These are phyloP conservation scores for Sisymbrium irio DNA, from an alignment of 345 rosid genomes.

Conservation along the genomic window DNA sequence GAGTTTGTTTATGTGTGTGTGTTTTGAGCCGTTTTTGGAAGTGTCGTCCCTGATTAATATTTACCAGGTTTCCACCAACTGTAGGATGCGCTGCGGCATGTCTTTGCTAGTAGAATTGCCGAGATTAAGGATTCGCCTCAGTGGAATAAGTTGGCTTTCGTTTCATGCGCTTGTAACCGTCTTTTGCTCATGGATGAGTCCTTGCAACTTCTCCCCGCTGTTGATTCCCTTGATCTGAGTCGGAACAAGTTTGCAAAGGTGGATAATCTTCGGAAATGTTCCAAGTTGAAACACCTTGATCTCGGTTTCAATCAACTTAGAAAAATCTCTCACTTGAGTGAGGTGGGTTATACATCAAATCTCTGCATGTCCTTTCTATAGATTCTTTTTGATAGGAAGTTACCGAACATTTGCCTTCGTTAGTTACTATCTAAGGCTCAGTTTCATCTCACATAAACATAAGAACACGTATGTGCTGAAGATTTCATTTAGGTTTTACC, in stretches of 20 bases:
- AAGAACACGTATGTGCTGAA: not conserved
- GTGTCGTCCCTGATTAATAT: slow-evolving; percentile 10
- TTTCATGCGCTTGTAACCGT: slow-evolving; percentile 83
- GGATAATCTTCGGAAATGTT: slow-evolving; percentile 80
- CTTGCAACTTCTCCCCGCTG: slow-evolving; percentile 91
- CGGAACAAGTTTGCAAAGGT: slow-evolving; percentile 89
- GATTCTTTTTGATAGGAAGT: not conserved
- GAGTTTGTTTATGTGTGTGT: slow-evolving; percentile 2
- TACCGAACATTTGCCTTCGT: slow-evolving; percentile 3
- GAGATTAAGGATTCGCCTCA: slow-evolving; percentile 82
- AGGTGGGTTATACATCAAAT: slow-evolving; percentile 49
- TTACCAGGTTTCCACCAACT: slow-evolving; percentile 9
- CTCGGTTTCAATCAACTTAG: slow-evolving; percentile 91
- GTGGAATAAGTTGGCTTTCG: slow-evolving; percentile 84
- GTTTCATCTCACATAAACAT: slow-evolving; percentile 1
- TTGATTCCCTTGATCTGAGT: slow-evolving; percentile 95
- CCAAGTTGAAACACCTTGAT: slow-evolving; percentile 84
- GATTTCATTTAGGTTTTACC: slow-evolving; percentile 27
- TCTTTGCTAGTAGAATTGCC: slow-evolving; percentile 88
- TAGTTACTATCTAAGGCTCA: not conserved
- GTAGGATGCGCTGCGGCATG: slow-evolving; percentile 92
- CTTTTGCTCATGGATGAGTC: slow-evolving; percentile 96
- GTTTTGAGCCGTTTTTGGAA: not conserved
- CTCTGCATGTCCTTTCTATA: not conserved
- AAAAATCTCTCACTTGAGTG: slow-evolving; percentile 60